Base-by-base conservation (phyloP, 2,329 filamentous ascomycete species). In the Daldinia sp. region DNA sequence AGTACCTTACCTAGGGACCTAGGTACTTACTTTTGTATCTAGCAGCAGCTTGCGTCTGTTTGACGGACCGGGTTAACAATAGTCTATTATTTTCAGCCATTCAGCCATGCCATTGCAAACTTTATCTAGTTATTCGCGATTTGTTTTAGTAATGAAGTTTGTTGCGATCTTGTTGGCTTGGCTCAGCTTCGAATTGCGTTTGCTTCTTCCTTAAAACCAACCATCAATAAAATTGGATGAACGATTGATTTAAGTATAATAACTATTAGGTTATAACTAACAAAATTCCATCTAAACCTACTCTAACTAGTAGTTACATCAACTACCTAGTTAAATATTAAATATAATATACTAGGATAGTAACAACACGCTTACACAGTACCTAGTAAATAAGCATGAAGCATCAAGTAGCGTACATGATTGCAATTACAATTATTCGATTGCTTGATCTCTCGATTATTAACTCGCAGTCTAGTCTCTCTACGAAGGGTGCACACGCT, bases 61-160 rank as follows among this genome's bases (percentile, higher is more conserved):
- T 7, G 46, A 30, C 26, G 46, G 26, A 50, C 46, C 6, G 26
- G 46, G 46, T 50, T 56, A 39, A 30, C 28, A 20, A 37, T 37
- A 37, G 35, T 58, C n/a, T 10, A 26, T 7, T 9, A 15, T 9
- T 37, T 37, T 37, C 51, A 55, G 53, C 35, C 18, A 55, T 37
- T 55, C 51, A n/a, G 28, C 35, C 58, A 60, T 37, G 23, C 46
- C 48, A 54, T 60, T 54, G 6, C 46, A 51, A 51, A 51, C 28
- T 30, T 51, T n/a, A 18, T 48, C 23, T 48, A 13, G 6, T 2
- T 44, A 5, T 50, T 30, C 6, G 46, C 7, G 28, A 13, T 51
- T 33, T 51, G 46, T 51, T 51, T 33, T 51, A 51, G 26, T 33
- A 51, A 26, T 39, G 15, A 51, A 51, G 46, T 33, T 33, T 51